These are phyloP conservation scores for Juncus effusus DNA, from an alignment of 176 grass and related monocot genomes.

Conservation along the genomic window DNA sequence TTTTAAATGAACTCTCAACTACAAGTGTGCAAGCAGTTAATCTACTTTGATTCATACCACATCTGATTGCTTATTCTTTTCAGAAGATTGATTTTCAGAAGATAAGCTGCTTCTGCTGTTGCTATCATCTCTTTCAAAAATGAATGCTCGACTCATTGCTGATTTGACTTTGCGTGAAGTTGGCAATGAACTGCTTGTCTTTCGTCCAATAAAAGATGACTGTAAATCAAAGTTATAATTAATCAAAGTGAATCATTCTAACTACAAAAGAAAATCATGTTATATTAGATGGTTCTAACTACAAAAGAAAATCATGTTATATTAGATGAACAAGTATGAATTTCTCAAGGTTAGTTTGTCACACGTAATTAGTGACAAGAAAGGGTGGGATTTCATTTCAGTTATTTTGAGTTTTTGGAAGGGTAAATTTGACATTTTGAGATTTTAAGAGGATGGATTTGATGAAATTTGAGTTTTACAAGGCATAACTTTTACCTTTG, in stretches of 20 bases:
- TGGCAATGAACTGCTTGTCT: conserved; percentile 43
- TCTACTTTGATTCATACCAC: conserved; percentile 27
- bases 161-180: conserved; percentile 48
- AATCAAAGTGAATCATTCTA: neutral
- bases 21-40: neutral
- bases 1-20: neutral
- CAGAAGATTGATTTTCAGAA: conserved; percentile 31
- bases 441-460: neutral
- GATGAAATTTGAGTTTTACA: no score
- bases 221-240: conserved; percentile 31
- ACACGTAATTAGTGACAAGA: no score
- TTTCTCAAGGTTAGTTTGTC: no score
- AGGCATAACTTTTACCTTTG: conserved; percentile 46
- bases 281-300: no score
- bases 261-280: no score
- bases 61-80: conserved; percentile 36
- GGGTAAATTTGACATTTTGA: conserved; percentile 12
- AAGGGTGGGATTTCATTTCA: neutral
- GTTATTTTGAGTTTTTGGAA: neutral
- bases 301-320: no score
- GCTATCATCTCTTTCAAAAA: conserved; percentile 85
- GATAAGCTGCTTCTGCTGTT: conserved; percentile 58
- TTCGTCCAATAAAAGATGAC: conserved; percentile 80
- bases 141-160: conserved; percentile 44
- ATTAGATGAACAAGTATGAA: no score